Evolutionary conservation across 805 yeast genomes (phyloP).

Genomic region (Tetrapisispora iriomotensis): DNA sequence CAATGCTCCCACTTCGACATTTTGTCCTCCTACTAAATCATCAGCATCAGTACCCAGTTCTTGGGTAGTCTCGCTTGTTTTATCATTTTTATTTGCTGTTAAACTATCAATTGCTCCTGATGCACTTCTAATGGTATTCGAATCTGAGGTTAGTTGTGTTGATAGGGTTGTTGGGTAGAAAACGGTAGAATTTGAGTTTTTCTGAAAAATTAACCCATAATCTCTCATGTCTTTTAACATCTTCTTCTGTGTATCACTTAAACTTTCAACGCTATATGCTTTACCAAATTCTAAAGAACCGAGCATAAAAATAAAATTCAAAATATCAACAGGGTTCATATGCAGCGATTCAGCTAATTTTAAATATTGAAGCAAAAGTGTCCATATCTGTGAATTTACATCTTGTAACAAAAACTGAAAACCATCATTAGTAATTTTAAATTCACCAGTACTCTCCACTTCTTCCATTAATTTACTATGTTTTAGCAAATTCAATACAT

Average conservation of each 20-base stretch:
- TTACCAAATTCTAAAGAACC: slow-evolving; percentile 89
- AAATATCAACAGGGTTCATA: slow-evolving; percentile 93
- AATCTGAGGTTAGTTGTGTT: slow-evolving; percentile 80
- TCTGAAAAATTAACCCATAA: slow-evolving; percentile 79
- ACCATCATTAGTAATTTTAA: slow-evolving; percentile 80
- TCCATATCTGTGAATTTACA: slow-evolving; percentile 91
- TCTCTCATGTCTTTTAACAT: slow-evolving; percentile 87
- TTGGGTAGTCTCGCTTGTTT: slow-evolving; percentile 9
- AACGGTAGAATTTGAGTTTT: slow-evolving; percentile 43
- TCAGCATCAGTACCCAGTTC: slow-evolving; percentile 15
- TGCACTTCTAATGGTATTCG: slow-evolving; percentile 60
- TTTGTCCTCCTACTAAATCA: slow-evolving; percentile 20
- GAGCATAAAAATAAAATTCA: slow-evolving; percentile 85
- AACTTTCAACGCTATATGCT: slow-evolving; percentile 60
- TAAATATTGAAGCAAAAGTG: slow-evolving; percentile 75
- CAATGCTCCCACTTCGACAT: slow-evolving; percentile 49
- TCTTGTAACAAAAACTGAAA: slow-evolving; percentile 92
- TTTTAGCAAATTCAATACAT: slow-evolving; percentile 64
- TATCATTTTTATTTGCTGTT: slow-evolving; percentile 29
- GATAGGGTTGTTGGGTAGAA: slow-evolving; percentile 90
- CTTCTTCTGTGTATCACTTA: slow-evolving; percentile 70
- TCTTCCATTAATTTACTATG: slow-evolving; percentile 87
- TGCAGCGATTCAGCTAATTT: slow-evolving; percentile 72
- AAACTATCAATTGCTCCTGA: slow-evolving; percentile 68
- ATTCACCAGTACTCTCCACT: slow-evolving; percentile 27